Base-by-base conservation (phyloP, 495 filamentous ascomycete species). In the Thermochaetoides thermophila region DNA sequence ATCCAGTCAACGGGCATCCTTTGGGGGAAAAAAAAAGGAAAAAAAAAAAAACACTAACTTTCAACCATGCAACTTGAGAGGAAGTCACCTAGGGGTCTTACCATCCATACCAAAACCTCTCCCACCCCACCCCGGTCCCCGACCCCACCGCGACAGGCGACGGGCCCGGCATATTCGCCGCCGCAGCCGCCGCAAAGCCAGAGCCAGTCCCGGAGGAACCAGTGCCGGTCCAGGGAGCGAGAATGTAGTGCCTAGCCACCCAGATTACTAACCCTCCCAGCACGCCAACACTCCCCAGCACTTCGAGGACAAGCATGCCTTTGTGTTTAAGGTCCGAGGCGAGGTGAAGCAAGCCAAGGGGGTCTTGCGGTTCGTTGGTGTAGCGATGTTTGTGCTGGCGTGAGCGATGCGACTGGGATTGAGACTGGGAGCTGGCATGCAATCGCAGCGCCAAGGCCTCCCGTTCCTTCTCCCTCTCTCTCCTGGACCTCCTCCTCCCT, bases 271-370 rank as follows among this genome's bases (percentile, higher is more conserved):
- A 48, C 12, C 81, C 82, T 13, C 82, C 79, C 9, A 89, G 52
- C 12, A 87, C 60, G 0, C 83, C 76, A 29, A 82, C 63, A 25
- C 74, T 71, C 1, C 83, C 78, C n/a, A 87, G 60, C 9, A 94
- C 67, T 53, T 83, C 77, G n/a, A 91, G 53, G 3, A 78, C 70
- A 29, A 74, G 39, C 68, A 78, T 76, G 2, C 82, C 71, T 36
- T 64, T 71, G 17, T 64, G 61, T 38, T 67, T 69, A 37, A 91
- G 45, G 17, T 77, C 71, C n/a, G 77, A 76, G 7, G 69, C 69
- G 48, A 80, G 73, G 38, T 74, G 64, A 37, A 86, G 60, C 15
- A 92, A 44, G 3, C 83, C 83, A 0, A 92, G 60, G 5, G 85
- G 84, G 52, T 94, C 84, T 34, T 78, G 47, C 33, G 63, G 49